A percentile compares a stretch with the other conserved stretches of the same genome.
Evolutionary conservation across 306 rosid species (phyloP).

Genomic region (Fragaria iinumae): DNA sequence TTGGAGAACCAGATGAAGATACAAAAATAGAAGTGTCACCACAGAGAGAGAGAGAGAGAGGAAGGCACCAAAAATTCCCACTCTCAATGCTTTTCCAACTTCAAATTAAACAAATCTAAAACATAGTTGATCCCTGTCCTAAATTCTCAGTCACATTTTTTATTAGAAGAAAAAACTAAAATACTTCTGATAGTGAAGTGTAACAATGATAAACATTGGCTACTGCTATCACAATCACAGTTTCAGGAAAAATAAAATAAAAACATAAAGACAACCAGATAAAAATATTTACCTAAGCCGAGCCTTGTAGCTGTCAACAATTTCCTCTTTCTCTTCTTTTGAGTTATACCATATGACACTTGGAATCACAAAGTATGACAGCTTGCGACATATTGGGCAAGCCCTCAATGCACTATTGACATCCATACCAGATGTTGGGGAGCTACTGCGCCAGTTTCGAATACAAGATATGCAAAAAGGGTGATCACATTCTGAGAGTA

Average conservation of each 20-base stretch:
- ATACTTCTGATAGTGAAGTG: background rate
- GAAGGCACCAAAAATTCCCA: background rate
- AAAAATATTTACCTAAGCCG: constrained; percentile 69
- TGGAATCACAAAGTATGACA: constrained; percentile 92
- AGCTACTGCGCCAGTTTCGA: constrained; percentile 95
- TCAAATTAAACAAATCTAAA: background rate
- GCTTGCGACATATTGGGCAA: constrained; percentile 93
- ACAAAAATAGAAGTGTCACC: background rate
- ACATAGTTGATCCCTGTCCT: background rate
- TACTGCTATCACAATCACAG: background rate
- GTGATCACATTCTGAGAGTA: constrained; percentile 94
- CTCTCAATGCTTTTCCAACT: background rate
- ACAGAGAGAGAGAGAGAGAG: background rate
- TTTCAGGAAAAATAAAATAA: background rate
- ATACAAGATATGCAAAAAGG: constrained; percentile 95
- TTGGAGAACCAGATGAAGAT: background rate
- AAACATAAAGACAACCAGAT: background rate
- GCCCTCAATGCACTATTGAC: constrained; percentile 84
- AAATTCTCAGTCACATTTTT: background rate
- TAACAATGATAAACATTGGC: background rate
- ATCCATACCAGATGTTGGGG: constrained; percentile 87
- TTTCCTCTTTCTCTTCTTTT: constrained; percentile 81
- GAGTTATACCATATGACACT: constrained; percentile 93
- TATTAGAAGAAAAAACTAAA: background rate
- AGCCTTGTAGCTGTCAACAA: constrained; percentile 80